Conservation (phyloP, 164 flowering plant genomes). For the Dillenia turbinata region DNA sequence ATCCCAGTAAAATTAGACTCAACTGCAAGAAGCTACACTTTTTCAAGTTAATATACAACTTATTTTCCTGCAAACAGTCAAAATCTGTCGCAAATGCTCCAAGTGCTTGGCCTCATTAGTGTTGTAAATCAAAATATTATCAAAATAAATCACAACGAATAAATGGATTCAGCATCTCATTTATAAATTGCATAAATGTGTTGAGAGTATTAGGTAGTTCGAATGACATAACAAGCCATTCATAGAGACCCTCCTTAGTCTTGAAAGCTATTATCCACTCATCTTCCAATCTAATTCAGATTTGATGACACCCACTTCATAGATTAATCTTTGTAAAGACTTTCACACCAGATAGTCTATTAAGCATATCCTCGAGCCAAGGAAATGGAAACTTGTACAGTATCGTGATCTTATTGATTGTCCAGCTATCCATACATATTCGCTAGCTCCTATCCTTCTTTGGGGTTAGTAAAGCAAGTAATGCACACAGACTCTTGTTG, state of each 20-base stretch:
- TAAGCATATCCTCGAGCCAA: not conserved
- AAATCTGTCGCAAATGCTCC: too few relatives aligned
- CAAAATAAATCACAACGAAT: not conserved
- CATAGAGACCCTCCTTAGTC: slow-evolving; percentile 1
- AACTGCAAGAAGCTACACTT: too few relatives aligned
- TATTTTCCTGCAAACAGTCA: too few relatives aligned
- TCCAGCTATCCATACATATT: slow-evolving; percentile 3
- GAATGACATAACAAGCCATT: not conserved
- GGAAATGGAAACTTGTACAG: not conserved
- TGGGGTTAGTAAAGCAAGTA: not conserved
- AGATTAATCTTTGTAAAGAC: not conserved
- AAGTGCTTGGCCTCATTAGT: too few relatives aligned
- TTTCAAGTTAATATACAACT: too few relatives aligned
- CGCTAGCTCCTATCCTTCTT: slow-evolving; percentile 6
- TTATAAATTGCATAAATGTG: slow-evolving; percentile 4
- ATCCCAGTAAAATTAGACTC: too few relatives aligned
- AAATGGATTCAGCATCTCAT: slow-evolving; percentile 1
- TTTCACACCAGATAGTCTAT: not conserved
- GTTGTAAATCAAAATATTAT: not conserved
- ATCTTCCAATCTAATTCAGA: not conserved
- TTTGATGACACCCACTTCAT: slow-evolving; percentile 2
- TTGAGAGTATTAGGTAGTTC: not conserved
- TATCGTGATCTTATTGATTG: slow-evolving; percentile 7
- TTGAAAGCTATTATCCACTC: slow-evolving; percentile 2
- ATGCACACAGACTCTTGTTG: not conserved